Evolutionary conservation across 306 rosid genomes (phyloP).

Genomic region (Prunus padus): DNA sequence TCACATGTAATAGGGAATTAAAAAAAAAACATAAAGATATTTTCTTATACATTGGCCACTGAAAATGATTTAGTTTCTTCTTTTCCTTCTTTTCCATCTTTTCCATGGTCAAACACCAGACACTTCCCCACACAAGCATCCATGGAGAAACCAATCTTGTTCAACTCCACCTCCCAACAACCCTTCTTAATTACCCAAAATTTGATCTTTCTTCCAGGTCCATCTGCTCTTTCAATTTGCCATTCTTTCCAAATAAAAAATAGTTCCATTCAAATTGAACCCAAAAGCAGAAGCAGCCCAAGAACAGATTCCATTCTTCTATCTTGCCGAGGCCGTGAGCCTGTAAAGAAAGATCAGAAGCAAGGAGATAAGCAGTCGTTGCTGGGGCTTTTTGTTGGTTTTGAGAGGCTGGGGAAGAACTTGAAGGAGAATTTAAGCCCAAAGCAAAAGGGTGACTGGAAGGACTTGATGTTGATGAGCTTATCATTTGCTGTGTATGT

Average conservation of each 20-base stretch:
- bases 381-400: slow-evolving; percentile 24
- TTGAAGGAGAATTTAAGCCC: slow-evolving; percentile 62
- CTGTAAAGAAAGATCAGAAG: slow-evolving; percentile 28
- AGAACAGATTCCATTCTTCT: slow-evolving; percentile 18
- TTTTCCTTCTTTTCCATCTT: not conserved
- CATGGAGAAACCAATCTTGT: slow-evolving; percentile 12
- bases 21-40: not conserved
- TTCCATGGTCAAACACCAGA: not conserved
- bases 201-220: slow-evolving; percentile 39
- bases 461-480: slow-evolving; percentile 75
- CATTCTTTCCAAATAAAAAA: slow-evolving; percentile 22
- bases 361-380: slow-evolving; percentile 20
- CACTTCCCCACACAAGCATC: not conserved
- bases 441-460: slow-evolving; percentile 83
- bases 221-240: slow-evolving; percentile 30
- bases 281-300: slow-evolving; percentile 28
- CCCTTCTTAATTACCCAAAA: not conserved
- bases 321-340: slow-evolving; percentile 42
- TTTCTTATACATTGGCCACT: not conserved
- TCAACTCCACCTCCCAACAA: slow-evolving; percentile 3
- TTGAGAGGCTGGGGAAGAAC: slow-evolving; percentile 48
- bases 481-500: slow-evolving; percentile 87
- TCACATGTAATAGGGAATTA: not conserved
- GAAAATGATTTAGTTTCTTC: not conserved
- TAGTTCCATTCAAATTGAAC: not conserved